phyloP scores from a whole-genome alignment of 257 asterid species.

The Ehretia macrophylla region DNA sequence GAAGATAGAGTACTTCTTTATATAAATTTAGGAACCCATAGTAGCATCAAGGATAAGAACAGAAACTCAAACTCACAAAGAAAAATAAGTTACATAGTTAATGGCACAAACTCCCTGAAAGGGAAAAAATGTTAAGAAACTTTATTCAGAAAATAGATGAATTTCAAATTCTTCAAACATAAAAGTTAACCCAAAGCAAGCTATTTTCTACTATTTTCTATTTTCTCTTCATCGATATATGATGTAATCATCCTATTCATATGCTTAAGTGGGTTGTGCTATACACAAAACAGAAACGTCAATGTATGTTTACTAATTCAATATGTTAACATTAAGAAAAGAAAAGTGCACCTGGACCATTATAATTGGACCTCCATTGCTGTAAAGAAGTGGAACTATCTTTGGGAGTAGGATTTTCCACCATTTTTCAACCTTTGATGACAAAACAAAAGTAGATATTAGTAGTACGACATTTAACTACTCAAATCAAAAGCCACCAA shows the following conservation, averaged over 20 bases:
- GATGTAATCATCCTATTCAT: too few relatives aligned
- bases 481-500: neutral
- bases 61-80: neutral
- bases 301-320: neutral
- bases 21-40: too few relatives aligned
- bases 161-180: too few relatives aligned
- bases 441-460: neutral
- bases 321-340: neutral
- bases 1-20: neutral
- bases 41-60: too few relatives aligned
- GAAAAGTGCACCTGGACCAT: conserved; percentile 74
- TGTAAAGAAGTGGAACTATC: conserved; percentile 62
- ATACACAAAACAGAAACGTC: too few relatives aligned
- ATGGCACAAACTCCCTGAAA: neutral
- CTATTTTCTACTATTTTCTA: too few relatives aligned
- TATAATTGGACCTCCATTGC: conserved; percentile 85
- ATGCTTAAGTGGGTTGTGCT: too few relatives aligned
- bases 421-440: conserved; percentile 76
- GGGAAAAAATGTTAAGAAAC: neutral
- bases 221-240: too few relatives aligned
- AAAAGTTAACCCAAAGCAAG: too few relatives aligned
- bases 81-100: neutral
- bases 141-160: too few relatives aligned
- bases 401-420: conserved; percentile 81
- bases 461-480: neutral